Evolutionary conservation across 345 rosid genomes (phyloP).

Genomic region (Salix caprea): DNA sequence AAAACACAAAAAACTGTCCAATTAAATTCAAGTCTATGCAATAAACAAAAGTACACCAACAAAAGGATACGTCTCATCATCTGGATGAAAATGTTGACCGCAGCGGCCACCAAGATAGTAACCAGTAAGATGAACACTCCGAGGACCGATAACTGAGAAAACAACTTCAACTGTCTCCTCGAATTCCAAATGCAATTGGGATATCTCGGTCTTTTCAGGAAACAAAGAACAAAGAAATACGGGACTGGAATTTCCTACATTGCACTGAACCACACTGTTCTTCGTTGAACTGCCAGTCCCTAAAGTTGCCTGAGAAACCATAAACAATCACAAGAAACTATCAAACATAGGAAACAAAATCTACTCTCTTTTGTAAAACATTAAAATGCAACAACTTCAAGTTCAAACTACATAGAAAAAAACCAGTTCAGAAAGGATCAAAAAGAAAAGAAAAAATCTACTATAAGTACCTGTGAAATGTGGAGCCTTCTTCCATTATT

Average conservation of each 20-base stretch:
- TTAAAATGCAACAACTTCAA: neutral
- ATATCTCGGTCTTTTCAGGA: constrained; percentile 48
- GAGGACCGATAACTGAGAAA: constrained; percentile 69
- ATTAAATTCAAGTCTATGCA: neutral
- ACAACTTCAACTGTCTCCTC: constrained; percentile 66
- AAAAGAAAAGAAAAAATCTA: neutral
- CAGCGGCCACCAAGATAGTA: constrained; percentile 31
- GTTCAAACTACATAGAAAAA: neutral
- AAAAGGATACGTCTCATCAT: constrained; percentile 64
- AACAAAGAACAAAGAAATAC: constrained; percentile 54
- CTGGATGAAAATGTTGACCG: constrained; percentile 8
- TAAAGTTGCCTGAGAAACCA: constrained; percentile 52
- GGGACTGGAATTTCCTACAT: constrained; percentile 58
- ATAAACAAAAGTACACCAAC: neutral
- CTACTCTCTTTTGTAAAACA: neutral
- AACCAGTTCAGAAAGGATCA: neutral
- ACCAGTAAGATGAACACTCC: constrained; percentile 66
- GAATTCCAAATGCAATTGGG: constrained; percentile 62
- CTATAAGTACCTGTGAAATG: constrained; percentile 49
- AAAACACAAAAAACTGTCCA: neutral
- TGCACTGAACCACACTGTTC: constrained; percentile 62
- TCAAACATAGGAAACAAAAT: neutral
- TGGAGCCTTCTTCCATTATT: constrained; percentile 47
- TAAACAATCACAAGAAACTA: neutral
- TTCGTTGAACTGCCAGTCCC: constrained; percentile 38